These are phyloP conservation scores for Nosema bombycis DNA, from an alignment of 371 early-diverging fungal species.

Conservation along the genomic window DNA sequence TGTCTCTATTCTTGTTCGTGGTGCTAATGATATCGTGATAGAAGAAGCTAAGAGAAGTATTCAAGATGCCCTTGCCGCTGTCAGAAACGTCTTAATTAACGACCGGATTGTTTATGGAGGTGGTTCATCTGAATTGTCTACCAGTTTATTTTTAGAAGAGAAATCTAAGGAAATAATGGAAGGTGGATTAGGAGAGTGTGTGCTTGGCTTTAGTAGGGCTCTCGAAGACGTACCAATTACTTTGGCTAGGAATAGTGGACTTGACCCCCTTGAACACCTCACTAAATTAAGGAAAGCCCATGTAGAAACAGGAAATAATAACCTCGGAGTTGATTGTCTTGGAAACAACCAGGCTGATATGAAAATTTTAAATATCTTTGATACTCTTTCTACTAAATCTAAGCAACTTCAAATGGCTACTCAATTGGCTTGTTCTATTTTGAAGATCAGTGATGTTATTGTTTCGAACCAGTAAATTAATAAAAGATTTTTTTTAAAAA, in stretches of 20 bases:
- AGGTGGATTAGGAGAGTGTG: conserved; percentile 38
- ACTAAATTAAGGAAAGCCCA: conserved; percentile 84
- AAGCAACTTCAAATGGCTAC: conserved; percentile 92
- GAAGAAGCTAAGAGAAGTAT: conserved; percentile 97
- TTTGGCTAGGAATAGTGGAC: conserved; percentile 90
- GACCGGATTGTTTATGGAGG: conserved; percentile 98
- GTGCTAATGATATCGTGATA: conserved; percentile 94
- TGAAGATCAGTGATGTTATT: conserved; percentile 68
- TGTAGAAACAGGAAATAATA: conserved; percentile 72
- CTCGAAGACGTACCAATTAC: conserved; percentile 89
- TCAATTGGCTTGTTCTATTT: conserved; percentile 92
- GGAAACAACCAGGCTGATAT: conserved; percentile 80
- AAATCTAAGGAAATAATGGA: not conserved
- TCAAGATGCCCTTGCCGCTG: conserved; percentile 96
- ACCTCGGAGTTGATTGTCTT: conserved; percentile 90
- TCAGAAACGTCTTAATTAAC: conserved; percentile 87
- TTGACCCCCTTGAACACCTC: conserved; percentile 81
- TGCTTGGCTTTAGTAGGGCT: conserved; percentile 78
- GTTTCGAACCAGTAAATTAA: conserved; percentile 13
- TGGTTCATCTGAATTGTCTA: conserved; percentile 91
- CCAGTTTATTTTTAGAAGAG: conserved; percentile 68
- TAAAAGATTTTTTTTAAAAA: not conserved
- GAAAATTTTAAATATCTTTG: conserved; percentile 89
- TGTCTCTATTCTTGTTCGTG: conserved; percentile 92
- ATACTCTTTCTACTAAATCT: conserved; percentile 92